Evolutionary conservation across 1,284 basidiomycete genomes (phyloP), one percentile per base, ranked within the genome.

Genomic region (Tilletiaria anomala): DNA sequence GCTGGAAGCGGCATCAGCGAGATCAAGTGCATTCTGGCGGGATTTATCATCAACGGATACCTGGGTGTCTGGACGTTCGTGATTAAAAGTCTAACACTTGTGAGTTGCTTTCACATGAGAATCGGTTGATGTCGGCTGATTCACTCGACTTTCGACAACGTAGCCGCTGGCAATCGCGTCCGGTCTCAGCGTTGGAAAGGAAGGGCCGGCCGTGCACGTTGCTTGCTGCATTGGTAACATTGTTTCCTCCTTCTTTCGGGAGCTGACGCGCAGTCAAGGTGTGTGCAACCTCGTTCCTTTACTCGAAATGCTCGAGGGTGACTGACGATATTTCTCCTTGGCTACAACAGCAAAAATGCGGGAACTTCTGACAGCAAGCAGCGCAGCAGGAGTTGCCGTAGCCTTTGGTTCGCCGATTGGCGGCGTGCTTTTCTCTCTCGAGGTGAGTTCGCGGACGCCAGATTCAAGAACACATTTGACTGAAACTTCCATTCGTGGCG

Each of bases 391-490:
- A 6, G 89, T 97, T 0, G 91, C 89, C 0, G 89, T 94, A 18
- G 89, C 89, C 21, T 97, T 97, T 66, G 91, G 93, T 48, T 84
- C 88, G 2, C 91, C 91, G 0, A 94, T 97, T 34, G 93, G 91
- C 14, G 93, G 93, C 4, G 93, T 99, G 3, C 68, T 99, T 17
- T 99, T 99, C 67, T 74, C 76, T 2, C 72, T 78, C 37, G 77
- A 78, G 61, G 47, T 40, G 38, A 48, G 14, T 23, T 20, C n/a
- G n/a, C n/a, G n/a, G n/a, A n/a, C n/a, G n/a, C n/a, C n/a, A n/a
- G n/a, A n/a, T n/a, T n/a, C n/a, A n/a, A n/a, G n/a, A n/a, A n/a
- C n/a, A n/a, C n/a, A n/a, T n/a, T n/a, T n/a, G n/a, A n/a, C n/a
- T n/a, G n/a, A n/a, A n/a, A n/a, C n/a, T n/a, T n/a, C n/a, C n/a